Evolutionary conservation across 495 filamentous ascomycete species (phyloP), one percentile per base, ranked within the genome.

Genomic region (Aspergillus heteromorphus): DNA sequence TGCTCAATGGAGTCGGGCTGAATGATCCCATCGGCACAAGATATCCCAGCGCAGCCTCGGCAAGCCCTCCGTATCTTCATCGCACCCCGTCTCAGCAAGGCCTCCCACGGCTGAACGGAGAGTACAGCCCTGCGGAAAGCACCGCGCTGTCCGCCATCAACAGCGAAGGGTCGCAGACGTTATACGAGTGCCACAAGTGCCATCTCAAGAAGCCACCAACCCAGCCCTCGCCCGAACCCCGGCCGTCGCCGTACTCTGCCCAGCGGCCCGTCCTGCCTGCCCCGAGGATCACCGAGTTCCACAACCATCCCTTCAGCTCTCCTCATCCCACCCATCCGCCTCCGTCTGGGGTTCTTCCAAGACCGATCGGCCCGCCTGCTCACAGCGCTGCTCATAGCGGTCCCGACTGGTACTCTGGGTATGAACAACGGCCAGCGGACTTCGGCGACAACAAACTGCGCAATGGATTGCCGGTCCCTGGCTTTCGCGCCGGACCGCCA

Each of bases 131-230:
- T 23, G 38, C 54, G 19, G 58, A 48, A 25, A 54, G 34, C 17
- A 47, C 36, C 19, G 34, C 47, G 16, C 36, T 54, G 43, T 25
- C 62, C 64, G 52, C 25, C 17, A 45, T 23, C 14, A 45, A 17
- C 27, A 25, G 23, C n/a, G 60, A 63, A 18, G 54, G 41, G 9
- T 48, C 56, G 19, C 54, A 58, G 40, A 38, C 49, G 6, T 41
- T 58, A 2, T 74, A 72, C 27, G 74, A 78, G 60, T 81, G 78
- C 55, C 78, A 81, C 59, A 80, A 79, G 54, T 81, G 78, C 53
- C 73, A 79, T 57, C 54, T 79, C 43, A 76, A 75, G 60, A 71
- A 71, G 45, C 56, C 65, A 20, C 54, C 63, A 4, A 58, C 72
- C 9, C 68, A 69, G 47, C 61, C 67, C 14, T 65, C 69, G 31